Conservation (phyloP, 805 yeast genomes). For the Naumovozyma castellii region DNA sequence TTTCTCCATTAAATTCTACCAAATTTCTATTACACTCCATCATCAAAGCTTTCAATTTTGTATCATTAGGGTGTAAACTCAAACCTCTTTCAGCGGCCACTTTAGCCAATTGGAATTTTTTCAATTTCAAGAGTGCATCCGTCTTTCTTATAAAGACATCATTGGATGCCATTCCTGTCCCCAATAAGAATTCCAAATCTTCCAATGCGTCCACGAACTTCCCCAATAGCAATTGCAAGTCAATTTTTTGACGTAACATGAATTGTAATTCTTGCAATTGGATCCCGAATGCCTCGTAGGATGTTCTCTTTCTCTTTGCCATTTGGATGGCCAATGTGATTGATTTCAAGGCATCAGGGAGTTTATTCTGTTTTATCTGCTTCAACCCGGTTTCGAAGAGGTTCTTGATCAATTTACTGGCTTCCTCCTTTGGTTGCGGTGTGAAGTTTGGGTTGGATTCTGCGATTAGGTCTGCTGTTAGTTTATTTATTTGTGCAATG, state of each 20-base stretch:
- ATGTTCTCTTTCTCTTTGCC: conserved; percentile 51
- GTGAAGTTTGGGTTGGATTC: conserved; percentile 43
- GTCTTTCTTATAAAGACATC: conserved; percentile 69
- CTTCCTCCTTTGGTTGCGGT: conserved; percentile 43
- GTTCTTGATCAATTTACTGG: conserved; percentile 49
- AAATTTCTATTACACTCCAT: conserved; percentile 20
- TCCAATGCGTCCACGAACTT: conserved; percentile 51
- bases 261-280: conserved; percentile 60
- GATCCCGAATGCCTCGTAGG: conserved; percentile 65
- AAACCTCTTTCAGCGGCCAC: conserved; percentile 67
- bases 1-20: conserved; percentile 27
- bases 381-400: conserved; percentile 54
- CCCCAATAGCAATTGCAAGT: conserved; percentile 49
- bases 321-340: conserved; percentile 58
- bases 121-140: conserved; percentile 51
- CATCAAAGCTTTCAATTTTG: conserved; percentile 22
- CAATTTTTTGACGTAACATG: conserved; percentile 62
- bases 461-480: conserved; percentile 27
- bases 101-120: conserved; percentile 52
- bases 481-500: conserved; percentile 29
- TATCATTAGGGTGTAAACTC: conserved; percentile 47
- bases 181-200: conserved; percentile 59
- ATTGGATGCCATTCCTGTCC: conserved; percentile 48
- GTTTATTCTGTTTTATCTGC: conserved; percentile 45
- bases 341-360: conserved; percentile 53